Conservation (phyloP, 208 protist genomes). For the Leishmania arabica region DNA sequence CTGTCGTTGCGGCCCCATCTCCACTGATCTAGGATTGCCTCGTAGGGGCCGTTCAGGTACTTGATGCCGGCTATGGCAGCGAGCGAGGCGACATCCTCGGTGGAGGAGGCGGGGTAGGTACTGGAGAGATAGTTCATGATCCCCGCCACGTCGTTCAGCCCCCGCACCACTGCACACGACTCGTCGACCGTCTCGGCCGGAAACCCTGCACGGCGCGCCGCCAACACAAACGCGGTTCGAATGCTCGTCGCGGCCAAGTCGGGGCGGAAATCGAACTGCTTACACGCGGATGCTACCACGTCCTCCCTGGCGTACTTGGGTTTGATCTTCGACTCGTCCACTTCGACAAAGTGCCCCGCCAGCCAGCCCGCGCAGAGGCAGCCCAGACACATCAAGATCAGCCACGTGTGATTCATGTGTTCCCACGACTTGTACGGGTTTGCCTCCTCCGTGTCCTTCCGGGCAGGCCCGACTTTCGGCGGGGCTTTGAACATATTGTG, state of each 20-base stretch:
- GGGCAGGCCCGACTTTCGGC: conserved; percentile 48
- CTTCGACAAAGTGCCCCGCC: conserved; percentile 66
- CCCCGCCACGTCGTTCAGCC: conserved; percentile 73
- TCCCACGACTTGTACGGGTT: conserved; percentile 91
- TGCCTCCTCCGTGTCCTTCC: conserved; percentile 47
- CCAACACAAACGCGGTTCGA: conserved; percentile 79
- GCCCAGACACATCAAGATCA: conserved; percentile 78
- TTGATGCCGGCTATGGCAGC: conserved; percentile 70
- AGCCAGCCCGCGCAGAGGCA: conserved; percentile 73
- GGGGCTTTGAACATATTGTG: conserved; percentile 49
- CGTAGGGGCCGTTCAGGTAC: conserved; percentile 69
- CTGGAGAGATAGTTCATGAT: conserved; percentile 66
- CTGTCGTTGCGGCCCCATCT: conserved; percentile 86
- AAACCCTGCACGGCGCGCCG: conserved; percentile 77
- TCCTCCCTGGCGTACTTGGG: conserved; percentile 60
- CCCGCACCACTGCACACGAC: conserved; percentile 73
- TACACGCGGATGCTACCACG: conserved; percentile 56
- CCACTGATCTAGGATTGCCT: conserved; percentile 57
- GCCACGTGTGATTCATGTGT: conserved; percentile 85
- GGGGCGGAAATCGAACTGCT: conserved; percentile 80
- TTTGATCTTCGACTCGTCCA: conserved; percentile 77
- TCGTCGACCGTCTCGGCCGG: conserved; percentile 64
- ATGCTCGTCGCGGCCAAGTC: conserved; percentile 80
- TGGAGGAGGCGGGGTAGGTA: conserved; percentile 49
- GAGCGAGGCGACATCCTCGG: conserved; percentile 72